Evolutionary conservation across 1,284 basidiomycete genomes (phyloP), one percentile per base, ranked within the genome.

Genomic region (Exobasidium rhododendri): DNA sequence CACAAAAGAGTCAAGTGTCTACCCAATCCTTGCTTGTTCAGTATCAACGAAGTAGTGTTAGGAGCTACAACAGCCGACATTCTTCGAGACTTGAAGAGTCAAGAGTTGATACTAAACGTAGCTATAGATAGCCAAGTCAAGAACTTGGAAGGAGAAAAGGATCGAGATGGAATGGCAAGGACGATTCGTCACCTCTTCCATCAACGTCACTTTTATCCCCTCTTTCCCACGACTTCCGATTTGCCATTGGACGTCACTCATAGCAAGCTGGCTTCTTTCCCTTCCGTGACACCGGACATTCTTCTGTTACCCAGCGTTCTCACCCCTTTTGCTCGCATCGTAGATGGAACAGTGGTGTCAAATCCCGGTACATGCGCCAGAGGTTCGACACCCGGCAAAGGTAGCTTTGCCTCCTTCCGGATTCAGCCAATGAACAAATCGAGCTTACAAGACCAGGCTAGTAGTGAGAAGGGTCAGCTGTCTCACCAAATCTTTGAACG

Each of bases 141-240:
- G 17, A 10, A 7, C 17, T 10, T 7, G 58, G 30, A 11, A 43
- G 61, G 24, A 26, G 32, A 35, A n/a, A 26, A 40, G 31, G 32
- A 20, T 61, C 84, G 82, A 6, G 93, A 97, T 77, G 77, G 85
- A 2, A 91, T 97, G 86, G 85, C 87, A 5, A 87, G 88, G 70
- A 81, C 89, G 3, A 88, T 89, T 65, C 84, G 92, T 20, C 89
- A 93, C 72, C 73, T 98, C 4, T 81, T 97, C 6, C 85, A 89
- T 57, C 94, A 98, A 75, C 84, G 91, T 73, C 93, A 89, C 75
- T 96, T 97, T 82, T 99, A 98, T 80, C 96, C 96, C 0, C 80
- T 97, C 49, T 97, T 94, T 78, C 94, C 94, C 2, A 79, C 85
- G 14, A 86, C 88, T 2, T 81, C 89, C 7, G 52, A 30, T 1